These are phyloP conservation scores for Trypanosoma rangeli DNA, from an alignment of 208 protist species.

Conservation along the genomic window DNA sequence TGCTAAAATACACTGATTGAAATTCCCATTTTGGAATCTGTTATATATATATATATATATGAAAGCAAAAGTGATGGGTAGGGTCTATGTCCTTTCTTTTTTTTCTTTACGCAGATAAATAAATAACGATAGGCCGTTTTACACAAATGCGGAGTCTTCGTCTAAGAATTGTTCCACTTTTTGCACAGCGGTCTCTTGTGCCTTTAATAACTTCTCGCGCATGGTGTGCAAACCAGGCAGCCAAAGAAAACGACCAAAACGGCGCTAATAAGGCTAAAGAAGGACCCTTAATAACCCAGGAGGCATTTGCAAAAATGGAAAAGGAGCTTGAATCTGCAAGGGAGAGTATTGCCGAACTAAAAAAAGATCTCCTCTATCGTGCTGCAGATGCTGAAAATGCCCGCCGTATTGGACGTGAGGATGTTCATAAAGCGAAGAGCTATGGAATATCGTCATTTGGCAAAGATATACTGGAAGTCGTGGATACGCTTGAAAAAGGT, in stretches of 20 bases:
- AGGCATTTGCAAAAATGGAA: conserved; percentile 45
- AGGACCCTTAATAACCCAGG: conserved; percentile 21
- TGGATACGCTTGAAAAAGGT: conserved; percentile 91
- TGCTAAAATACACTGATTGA: too few species aligned
- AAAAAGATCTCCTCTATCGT: conserved; percentile 85
- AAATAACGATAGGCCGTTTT: conserved; percentile 3
- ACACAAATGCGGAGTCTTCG: conserved; percentile 27
- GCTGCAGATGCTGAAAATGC: conserved; percentile 90
- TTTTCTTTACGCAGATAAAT: too few species aligned
- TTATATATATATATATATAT: too few species aligned
- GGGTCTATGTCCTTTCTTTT: too few species aligned
- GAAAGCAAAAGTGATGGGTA: too few species aligned
- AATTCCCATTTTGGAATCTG: too few species aligned
- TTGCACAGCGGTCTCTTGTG: conserved; percentile 12
- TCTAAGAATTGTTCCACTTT: conserved; percentile 6
- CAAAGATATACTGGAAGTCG: conserved; percentile 92
- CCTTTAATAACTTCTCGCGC: conserved; percentile 25
- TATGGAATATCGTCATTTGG: conserved; percentile 90
- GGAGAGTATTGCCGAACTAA: conserved; percentile 60
- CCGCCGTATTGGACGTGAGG: conserved; percentile 83
- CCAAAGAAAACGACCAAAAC: conserved; percentile 30
- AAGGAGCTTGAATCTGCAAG: conserved; percentile 68
- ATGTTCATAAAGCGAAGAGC: conserved; percentile 88
- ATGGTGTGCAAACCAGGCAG: conserved; percentile 41
- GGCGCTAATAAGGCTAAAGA: conserved; percentile 25